Evolutionary conservation across 129 eudicot species (phyloP).

Genomic region (Artemisia tridentata): DNA sequence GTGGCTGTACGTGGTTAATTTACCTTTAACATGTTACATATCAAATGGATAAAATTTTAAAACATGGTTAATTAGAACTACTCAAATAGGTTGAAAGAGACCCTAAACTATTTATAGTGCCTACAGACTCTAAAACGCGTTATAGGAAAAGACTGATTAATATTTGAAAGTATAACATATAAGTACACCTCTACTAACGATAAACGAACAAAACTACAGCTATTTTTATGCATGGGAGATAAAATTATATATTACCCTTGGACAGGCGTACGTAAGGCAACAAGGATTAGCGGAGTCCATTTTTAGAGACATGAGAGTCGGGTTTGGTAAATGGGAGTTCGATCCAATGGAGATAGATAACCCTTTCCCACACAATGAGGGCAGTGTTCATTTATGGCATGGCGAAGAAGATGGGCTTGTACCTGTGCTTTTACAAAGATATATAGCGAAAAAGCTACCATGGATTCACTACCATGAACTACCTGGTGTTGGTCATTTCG

Average conservation of each 20-base stretch:
- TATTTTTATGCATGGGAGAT: background rate
- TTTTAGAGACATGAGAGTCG: constrained; percentile 59
- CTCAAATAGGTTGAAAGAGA: too few species aligned
- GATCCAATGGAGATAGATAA: constrained; percentile 59
- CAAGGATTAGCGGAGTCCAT: constrained; percentile 66
- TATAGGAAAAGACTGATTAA: too few species aligned
- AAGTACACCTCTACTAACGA: background rate
- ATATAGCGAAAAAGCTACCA: constrained; percentile 60
- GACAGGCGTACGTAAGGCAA: constrained; percentile 51
- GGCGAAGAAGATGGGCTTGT: constrained; percentile 75
- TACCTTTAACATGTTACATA: too few species aligned
- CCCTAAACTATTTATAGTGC: too few species aligned
- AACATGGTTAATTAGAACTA: too few species aligned
- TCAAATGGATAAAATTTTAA: too few species aligned
- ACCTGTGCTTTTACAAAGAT: constrained; percentile 66
- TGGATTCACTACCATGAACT: constrained; percentile 82
- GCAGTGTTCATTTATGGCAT: constrained; percentile 73
- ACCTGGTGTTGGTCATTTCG: constrained; percentile 63
- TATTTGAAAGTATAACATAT: too few species aligned
- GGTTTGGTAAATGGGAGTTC: constrained; percentile 73
- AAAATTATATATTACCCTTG: background rate
- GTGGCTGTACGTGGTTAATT: too few species aligned
- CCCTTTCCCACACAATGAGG: constrained; percentile 43
- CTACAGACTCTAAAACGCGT: too few species aligned
- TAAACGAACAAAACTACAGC: background rate